Conservation (phyloP, 129 eudicot genomes). For the Artemisia argyi region DNA sequence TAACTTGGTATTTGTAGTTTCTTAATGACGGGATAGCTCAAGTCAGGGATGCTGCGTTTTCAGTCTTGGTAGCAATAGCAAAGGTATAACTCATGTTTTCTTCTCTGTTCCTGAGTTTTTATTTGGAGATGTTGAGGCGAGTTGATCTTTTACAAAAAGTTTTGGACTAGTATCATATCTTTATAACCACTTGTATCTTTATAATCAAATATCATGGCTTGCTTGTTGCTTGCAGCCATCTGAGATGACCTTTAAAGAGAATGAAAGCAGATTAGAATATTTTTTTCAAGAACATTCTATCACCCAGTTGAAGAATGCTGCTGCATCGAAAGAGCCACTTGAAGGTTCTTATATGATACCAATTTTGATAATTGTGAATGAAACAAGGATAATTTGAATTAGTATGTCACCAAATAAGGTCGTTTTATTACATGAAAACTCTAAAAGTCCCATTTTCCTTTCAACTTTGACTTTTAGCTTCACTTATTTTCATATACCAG, state of each 20-base stretch:
- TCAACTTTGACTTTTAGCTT: too few relatives aligned
- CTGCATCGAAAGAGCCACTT: slow-evolving; percentile 97
- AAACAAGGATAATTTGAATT: not conserved
- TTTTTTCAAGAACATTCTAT: slow-evolving; percentile 70
- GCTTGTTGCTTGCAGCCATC: slow-evolving; percentile 56
- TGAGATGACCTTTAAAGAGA: slow-evolving; percentile 96
- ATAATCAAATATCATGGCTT: not conserved
- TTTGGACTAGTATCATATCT: too few relatives aligned
- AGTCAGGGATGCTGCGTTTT: slow-evolving; percentile 95
- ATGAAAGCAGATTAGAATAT: slow-evolving; percentile 84
- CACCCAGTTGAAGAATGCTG: slow-evolving; percentile 81
- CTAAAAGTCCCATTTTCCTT: too few relatives aligned
- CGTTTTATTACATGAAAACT: too few relatives aligned
- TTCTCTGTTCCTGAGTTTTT: too few relatives aligned
- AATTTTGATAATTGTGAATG: slow-evolving; percentile 8
- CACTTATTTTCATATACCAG: slow-evolving; percentile 34
- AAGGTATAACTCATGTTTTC: slow-evolving; percentile 45
- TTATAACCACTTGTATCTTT: not conserved
- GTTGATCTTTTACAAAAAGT: not conserved
- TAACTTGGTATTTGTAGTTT: slow-evolving; percentile 47
- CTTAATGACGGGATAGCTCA: slow-evolving; percentile 97
- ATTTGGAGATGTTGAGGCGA: slow-evolving; percentile 97
- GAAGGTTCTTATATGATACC: slow-evolving; percentile 56
- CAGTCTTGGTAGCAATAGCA: slow-evolving; percentile 88
- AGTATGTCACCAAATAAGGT: too few relatives aligned